Evolutionary conservation across 2,329 filamentous ascomycete species (phyloP).

Genomic region (Dactylellina drechsleri): DNA sequence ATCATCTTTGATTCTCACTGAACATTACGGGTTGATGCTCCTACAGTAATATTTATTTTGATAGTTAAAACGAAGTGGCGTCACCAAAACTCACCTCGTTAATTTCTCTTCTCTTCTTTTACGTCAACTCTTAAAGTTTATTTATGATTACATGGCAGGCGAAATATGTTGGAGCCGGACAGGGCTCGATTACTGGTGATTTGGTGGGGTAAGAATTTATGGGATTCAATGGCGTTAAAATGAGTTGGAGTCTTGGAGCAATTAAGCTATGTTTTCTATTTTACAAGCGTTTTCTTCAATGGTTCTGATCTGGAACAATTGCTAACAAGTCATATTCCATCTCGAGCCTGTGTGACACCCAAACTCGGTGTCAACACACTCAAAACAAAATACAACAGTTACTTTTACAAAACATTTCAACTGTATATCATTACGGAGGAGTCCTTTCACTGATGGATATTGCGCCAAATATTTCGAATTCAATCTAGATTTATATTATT

Average conservation of each 20-base stretch:
- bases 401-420: too few relatives aligned
- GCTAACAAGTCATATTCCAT: too few relatives aligned
- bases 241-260: constrained; percentile 3
- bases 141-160: not conserved
- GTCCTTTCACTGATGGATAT: too few relatives aligned
- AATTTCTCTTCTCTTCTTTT: not conserved
- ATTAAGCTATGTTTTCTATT: constrained; percentile 8
- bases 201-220: not conserved
- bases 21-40: not conserved
- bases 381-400: too few relatives aligned
- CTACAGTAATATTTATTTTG: constrained; percentile 23
- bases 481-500: not conserved
- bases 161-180: not conserved
- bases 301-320: not conserved
- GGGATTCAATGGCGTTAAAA: constrained; percentile 14
- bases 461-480: too few relatives aligned
- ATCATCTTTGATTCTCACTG: not conserved
- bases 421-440: too few relatives aligned
- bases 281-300: not conserved
- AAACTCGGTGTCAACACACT: too few relatives aligned
- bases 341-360: too few relatives aligned
- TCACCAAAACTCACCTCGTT: not conserved
- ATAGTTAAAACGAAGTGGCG: not conserved
- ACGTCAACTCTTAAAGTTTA: too few relatives aligned
- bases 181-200: not conserved